A percentile compares a stretch with the other conserved stretches of the same genome.
Conservation (phyloP, 495 filamentous ascomycete species). For the Monascus purpureus region DNA sequence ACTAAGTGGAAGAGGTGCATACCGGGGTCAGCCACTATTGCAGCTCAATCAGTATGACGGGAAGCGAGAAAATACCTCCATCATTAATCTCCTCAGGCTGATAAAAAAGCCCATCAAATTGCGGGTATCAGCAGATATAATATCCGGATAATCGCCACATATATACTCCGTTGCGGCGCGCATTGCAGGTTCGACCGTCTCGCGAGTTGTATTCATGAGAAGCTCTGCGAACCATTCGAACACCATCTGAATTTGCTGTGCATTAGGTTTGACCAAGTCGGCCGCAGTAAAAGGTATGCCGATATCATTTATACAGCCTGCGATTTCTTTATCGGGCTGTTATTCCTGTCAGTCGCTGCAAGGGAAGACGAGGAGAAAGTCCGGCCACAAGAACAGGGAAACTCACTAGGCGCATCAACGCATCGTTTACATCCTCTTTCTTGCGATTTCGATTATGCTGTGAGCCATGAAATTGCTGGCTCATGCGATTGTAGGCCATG, state of each 20-base stretch:
- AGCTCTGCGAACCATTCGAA: constrained; percentile 96
- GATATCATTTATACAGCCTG: constrained; percentile 92
- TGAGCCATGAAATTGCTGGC: constrained; percentile 43
- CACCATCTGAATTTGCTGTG: constrained; percentile 85
- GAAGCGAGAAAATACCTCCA: constrained; percentile 36
- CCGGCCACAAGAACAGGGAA: not conserved
- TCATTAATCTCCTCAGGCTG: constrained; percentile 57
- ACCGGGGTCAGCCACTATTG: constrained; percentile 3
- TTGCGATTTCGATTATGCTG: constrained; percentile 51
- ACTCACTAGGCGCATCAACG: constrained; percentile 72
- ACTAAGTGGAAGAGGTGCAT: constrained; percentile 22
- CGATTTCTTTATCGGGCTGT: constrained; percentile 74
- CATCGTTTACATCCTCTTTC: constrained; percentile 71
- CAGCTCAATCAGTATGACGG: not conserved
- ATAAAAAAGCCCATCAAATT: constrained; percentile 90
- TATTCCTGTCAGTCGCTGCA: constrained; percentile 4
- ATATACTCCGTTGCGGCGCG: constrained; percentile 75
- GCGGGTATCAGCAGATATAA: constrained; percentile 73
- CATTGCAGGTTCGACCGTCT: constrained; percentile 90
- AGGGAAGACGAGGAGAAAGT: not conserved
- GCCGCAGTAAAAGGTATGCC: constrained; percentile 76
- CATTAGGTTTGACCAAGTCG: constrained; percentile 86
- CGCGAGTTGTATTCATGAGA: constrained; percentile 78
- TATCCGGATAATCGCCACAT: constrained; percentile 64
- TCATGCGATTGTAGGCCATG: constrained; percentile 65